phyloP scores from a whole-genome alignment of 2,329 filamentous ascomycete species.

The Chaetomiaceae sp. region DNA sequence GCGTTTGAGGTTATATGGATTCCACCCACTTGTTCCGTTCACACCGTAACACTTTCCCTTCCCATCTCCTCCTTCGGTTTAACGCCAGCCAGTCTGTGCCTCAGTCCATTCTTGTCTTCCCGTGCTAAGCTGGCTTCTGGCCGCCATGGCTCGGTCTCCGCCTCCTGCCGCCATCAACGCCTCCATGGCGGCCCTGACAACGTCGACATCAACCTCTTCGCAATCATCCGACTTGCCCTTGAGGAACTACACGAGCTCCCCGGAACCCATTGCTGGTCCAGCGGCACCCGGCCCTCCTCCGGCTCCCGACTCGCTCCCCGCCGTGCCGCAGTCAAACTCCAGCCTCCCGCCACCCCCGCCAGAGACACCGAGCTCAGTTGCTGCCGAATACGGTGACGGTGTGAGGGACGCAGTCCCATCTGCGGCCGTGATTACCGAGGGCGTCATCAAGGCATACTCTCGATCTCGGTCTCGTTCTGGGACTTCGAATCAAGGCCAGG shows the following conservation, averaged over 20 bases:
- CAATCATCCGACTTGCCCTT: conserved; percentile 2
- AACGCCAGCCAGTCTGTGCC: no score
- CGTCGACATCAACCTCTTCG: neutral
- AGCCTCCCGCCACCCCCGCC: neutral
- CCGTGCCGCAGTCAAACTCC: neutral
- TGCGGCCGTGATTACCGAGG: neutral
- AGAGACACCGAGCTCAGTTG: conserved; percentile 5
- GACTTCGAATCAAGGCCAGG: neutral
- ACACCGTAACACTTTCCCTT: no score
- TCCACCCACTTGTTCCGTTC: no score
- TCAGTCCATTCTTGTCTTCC: neutral
- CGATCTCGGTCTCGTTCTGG: conserved; percentile 1
- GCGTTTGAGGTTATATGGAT: no score
- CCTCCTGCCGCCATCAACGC: neutral
- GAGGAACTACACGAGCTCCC: neutral
- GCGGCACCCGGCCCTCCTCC: no score
- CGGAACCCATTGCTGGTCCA: neutral
- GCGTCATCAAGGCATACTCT: neutral
- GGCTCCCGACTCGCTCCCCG: neutral
- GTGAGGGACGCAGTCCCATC: neutral
- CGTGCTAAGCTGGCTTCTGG: neutral
- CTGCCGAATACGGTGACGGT: conserved; percentile 5
- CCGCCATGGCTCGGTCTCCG: neutral
- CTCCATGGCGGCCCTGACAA: neutral
- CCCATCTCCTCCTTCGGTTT: no score